Conservation (phyloP, 2,329 filamentous ascomycete species). For the Claviceps purpurea region DNA sequence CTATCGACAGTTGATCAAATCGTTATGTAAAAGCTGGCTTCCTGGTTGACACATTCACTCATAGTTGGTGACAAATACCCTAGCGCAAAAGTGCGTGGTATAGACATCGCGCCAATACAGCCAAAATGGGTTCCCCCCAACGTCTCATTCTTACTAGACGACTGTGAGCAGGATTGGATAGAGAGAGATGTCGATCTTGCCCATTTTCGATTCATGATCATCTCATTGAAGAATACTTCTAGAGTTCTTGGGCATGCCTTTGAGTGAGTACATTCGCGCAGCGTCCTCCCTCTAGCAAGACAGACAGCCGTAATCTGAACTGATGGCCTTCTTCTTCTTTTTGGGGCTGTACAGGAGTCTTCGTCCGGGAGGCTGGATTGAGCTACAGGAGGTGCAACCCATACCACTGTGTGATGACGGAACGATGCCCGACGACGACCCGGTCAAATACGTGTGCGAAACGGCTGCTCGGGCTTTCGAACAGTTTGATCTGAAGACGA, state of each 20-base stretch:
- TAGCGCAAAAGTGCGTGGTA: too few relatives aligned
- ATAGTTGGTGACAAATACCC: too few relatives aligned
- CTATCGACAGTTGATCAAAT: too few relatives aligned
- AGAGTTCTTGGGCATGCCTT: too few relatives aligned
- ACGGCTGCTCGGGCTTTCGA: background rate
- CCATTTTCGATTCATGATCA: slow-evolving; percentile 15
- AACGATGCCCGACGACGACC: slow-evolving; percentile 10
- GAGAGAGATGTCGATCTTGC: slow-evolving; percentile 16
- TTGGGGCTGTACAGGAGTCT: slow-evolving; percentile 9
- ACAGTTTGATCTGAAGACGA: slow-evolving; percentile 1
- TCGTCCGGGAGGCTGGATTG: slow-evolving; percentile 30
- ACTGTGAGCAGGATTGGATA: slow-evolving; percentile 20
- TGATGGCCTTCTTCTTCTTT: too few relatives aligned
- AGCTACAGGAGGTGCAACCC: slow-evolving; percentile 26
- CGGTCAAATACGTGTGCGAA: slow-evolving; percentile 6
- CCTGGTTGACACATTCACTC: too few relatives aligned
- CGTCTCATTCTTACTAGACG: slow-evolving; percentile 21
- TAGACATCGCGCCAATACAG: slow-evolving; percentile 18
- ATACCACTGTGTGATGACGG: slow-evolving; percentile 22
- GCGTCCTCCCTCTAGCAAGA: too few relatives aligned
- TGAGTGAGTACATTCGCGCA: background rate
- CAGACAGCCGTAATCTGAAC: too few relatives aligned
- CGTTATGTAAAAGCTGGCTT: too few relatives aligned
- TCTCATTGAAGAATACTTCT: slow-evolving; percentile 7
- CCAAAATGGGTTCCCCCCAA: slow-evolving; percentile 27